Evolutionary conservation across 495 filamentous ascomycete species (phyloP).

Genomic region (Cercophora sp.): DNA sequence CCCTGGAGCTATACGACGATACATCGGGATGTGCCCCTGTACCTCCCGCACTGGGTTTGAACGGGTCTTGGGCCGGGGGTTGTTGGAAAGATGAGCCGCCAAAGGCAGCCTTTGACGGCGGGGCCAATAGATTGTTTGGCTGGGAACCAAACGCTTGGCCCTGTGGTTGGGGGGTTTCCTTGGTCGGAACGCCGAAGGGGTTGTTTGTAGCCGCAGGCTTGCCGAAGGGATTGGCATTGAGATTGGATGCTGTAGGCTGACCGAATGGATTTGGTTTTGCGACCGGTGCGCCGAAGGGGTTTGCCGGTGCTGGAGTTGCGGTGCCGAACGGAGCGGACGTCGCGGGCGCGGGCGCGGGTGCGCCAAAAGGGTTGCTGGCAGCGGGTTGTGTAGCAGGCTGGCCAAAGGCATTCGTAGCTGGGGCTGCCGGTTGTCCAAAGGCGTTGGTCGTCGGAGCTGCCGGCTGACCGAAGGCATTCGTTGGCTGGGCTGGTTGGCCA

Average conservation of each 20-base stretch:
- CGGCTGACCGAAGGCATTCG: constrained; percentile 8
- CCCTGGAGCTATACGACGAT: constrained; percentile 32
- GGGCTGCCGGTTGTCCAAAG: background rate
- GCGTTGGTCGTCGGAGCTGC: background rate
- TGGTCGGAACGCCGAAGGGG: constrained; percentile 11
- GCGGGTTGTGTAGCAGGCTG: constrained; percentile 13
- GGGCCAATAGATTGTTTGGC: too few relatives aligned
- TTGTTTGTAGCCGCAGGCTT: constrained; percentile 20
- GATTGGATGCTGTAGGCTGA: constrained; percentile 7
- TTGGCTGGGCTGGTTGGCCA: constrained; percentile 16
- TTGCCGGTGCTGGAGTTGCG: background rate
- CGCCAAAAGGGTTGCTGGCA: constrained; percentile 12
- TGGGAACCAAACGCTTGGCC: too few relatives aligned
- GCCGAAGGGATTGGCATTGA: constrained; percentile 36
- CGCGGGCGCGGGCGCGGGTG: too few relatives aligned
- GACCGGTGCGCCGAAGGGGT: too few relatives aligned
- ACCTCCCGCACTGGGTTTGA: background rate
- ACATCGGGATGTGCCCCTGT: constrained; percentile 26
- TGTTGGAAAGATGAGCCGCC: background rate
- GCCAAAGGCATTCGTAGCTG: constrained; percentile 16
- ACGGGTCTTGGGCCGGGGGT: background rate
- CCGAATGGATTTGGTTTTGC: constrained; percentile 11
- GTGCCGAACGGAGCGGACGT: too few relatives aligned
- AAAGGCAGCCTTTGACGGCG: too few relatives aligned
- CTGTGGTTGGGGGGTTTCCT: too few relatives aligned